These are phyloP conservation scores for Oryza coarctata DNA, from an alignment of 176 grass and related monocot species.

Conservation along the genomic window DNA sequence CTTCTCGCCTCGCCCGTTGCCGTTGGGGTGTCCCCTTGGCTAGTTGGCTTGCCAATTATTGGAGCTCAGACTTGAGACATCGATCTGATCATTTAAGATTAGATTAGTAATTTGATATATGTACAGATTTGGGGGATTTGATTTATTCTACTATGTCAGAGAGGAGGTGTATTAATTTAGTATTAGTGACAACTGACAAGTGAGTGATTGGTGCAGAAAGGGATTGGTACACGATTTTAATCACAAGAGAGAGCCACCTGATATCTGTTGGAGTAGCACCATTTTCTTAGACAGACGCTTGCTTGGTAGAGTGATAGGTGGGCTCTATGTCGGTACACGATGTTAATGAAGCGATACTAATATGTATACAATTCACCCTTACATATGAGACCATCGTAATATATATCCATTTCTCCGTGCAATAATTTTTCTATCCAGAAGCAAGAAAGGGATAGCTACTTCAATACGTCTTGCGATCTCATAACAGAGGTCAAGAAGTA, in stretches of 20 bases:
- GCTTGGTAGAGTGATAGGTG: background rate
- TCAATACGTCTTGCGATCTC: background rate
- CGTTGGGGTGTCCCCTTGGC: background rate
- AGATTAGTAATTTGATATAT: background rate
- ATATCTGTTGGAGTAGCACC: background rate
- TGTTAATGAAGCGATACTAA: background rate
- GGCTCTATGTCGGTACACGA: background rate
- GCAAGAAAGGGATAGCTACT: background rate
- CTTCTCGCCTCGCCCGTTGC: background rate
- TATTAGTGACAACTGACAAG: conserved; percentile 16
- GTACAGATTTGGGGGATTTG: background rate
- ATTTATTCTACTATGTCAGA: background rate
- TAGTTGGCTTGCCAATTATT: background rate
- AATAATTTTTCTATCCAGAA: background rate
- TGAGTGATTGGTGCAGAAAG: background rate
- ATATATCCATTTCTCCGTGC: background rate
- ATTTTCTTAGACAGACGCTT: background rate
- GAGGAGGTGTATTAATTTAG: background rate
- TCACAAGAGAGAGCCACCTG: background rate
- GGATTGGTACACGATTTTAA: background rate
- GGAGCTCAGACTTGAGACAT: background rate
- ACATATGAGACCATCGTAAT: background rate
- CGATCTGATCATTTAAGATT: background rate
- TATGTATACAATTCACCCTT: background rate
- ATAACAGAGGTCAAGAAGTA: background rate